These are phyloP conservation scores for Chaetothyriales sp. DNA, from an alignment of 2,329 filamentous ascomycete genomes.

Conservation along the genomic window DNA sequence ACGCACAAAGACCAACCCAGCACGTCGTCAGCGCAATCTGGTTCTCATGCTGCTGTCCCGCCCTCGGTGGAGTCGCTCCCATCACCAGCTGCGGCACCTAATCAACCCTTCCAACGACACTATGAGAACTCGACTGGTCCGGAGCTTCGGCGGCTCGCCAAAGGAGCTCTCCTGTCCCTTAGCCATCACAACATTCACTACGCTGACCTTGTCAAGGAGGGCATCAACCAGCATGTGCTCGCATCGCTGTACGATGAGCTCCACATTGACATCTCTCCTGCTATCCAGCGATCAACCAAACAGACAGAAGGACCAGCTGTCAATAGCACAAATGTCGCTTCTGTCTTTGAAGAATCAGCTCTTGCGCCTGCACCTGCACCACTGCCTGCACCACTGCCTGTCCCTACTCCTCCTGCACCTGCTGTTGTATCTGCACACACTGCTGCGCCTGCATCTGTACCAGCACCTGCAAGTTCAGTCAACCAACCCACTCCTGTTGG, in stretches of 20 bases:
- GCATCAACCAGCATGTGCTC: slow-evolving; percentile 50
- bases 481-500: slow-evolving; percentile 4
- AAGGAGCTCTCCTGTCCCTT: slow-evolving; percentile 51
- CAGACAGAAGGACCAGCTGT: neutral
- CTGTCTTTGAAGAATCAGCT: neutral
- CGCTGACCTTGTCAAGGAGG: slow-evolving; percentile 57
- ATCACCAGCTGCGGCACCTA: neutral
- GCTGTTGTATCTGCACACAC: too few species aligned
- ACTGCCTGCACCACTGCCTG: too few species aligned
- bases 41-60: too few species aligned
- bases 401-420: neutral
- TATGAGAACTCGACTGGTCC: slow-evolving; percentile 20
- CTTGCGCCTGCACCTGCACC: neutral
- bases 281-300: neutral
- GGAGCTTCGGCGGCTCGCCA: slow-evolving; percentile 37
- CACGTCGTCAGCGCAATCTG: neutral
- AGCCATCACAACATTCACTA: slow-evolving; percentile 53
- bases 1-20: neutral
- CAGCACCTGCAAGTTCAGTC: neutral
- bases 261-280: slow-evolving; percentile 33
- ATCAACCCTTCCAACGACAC: slow-evolving; percentile 4
- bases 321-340: neutral
- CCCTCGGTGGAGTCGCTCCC: neutral
- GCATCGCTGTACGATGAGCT: slow-evolving; percentile 53
- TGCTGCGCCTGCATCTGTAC: neutral